Base-by-base conservation (phyloP, 345 rosid species). In the Reutealis trisperma region DNA sequence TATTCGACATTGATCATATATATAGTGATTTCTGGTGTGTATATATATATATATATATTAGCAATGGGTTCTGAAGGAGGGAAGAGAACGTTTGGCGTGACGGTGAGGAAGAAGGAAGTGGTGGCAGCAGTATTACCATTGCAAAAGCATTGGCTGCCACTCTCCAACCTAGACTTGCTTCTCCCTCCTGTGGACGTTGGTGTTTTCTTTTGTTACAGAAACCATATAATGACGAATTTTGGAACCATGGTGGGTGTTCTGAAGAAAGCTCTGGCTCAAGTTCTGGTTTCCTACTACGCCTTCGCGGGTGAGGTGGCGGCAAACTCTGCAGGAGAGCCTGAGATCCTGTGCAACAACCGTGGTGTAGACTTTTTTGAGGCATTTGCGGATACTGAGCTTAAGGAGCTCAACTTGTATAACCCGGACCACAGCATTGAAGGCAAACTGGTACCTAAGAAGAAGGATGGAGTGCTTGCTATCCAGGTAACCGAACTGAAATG, bases 111-210 rank as follows among this genome's bases (percentile, higher is more conserved):
- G 85, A 83, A 71, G 70, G 93, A 90, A 65, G 72, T 86, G 76
- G 91, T 94, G 83, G 86, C 97, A 16, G 86, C 98, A 8, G 84
- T 74, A 68, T 84, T 90, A 5, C 97, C 97, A 32, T 47, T 86
- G 73, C 97, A 89, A 73, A 85, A 89, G 63, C 97, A 91, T 57
- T 89, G 97, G 96, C 88, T 94, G 52, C 97, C 94, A 8, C 83
- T 88, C 70, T 92, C 98, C 24, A 94, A 92, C 89, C 90, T 94
- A 4, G 98, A 94, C 88, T 79, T 94, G 79, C 88, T 92, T 47
- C 84, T 94, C 42, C 98, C 98, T 70, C 90, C 92, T 0, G 1
- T 92, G 15, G 77, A 91, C 24, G 88, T 92, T 21, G 80, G 84
- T 32, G 86, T 91, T 63, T 87, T 92, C 89, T 93, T 91, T 58